Percentiles rank a stretch among this genome's conserved stretches.
Evolutionary conservation across 257 asterid genomes (phyloP).

Genomic region (Pogostemon cablin): DNA sequence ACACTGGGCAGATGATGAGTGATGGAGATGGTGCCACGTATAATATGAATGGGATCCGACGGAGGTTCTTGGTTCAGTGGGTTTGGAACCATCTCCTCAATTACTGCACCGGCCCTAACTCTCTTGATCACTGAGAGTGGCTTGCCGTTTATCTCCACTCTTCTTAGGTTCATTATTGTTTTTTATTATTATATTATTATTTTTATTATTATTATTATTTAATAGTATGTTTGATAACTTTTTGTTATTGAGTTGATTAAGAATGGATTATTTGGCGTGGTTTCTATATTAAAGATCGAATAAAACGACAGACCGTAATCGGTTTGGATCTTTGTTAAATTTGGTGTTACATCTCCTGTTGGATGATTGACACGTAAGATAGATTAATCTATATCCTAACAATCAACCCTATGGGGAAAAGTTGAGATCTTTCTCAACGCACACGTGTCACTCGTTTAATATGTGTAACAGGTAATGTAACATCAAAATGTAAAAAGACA

Average conservation of each 20-base stretch:
- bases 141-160: neutral
- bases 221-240: neutral
- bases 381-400: too few relatives aligned
- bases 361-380: too few relatives aligned
- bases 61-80: constrained; percentile 85
- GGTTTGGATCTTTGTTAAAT: too few relatives aligned
- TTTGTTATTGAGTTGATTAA: neutral
- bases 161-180: neutral
- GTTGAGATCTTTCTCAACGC: too few relatives aligned
- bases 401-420: too few relatives aligned
- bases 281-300: too few relatives aligned
- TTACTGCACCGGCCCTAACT: constrained; percentile 88
- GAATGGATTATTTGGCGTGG: too few relatives aligned
- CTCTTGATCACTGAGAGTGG: constrained; percentile 62
- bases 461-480: too few relatives aligned
- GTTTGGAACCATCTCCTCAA: constrained; percentile 65
- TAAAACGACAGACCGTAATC: too few relatives aligned
- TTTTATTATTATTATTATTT: neutral
- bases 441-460: too few relatives aligned
- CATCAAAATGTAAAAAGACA: too few relatives aligned
- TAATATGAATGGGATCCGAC: constrained; percentile 70
- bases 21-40: constrained; percentile 76
- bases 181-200: neutral
- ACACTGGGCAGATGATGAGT: constrained; percentile 80
- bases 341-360: too few relatives aligned